phyloP scores from a whole-genome alignment of 768 basidiomycete species.

The Russula vinacea region DNA sequence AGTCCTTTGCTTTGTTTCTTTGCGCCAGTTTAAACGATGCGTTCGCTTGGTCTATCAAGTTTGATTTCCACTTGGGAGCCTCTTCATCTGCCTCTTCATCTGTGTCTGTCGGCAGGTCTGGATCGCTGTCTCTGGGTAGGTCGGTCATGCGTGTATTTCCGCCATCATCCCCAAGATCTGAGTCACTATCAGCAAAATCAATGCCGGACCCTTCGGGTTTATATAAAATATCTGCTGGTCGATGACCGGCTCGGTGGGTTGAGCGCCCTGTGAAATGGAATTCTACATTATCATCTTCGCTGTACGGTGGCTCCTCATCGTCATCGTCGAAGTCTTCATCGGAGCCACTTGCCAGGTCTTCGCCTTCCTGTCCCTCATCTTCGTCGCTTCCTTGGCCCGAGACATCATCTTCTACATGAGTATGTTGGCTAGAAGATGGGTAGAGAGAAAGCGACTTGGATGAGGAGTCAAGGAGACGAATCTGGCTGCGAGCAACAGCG shows the following conservation, averaged over 20 bases:
- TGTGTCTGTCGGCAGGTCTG: slow-evolving; percentile 48
- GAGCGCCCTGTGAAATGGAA: slow-evolving; percentile 25
- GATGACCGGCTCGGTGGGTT: slow-evolving; percentile 24
- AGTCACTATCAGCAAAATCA: slow-evolving; percentile 77
- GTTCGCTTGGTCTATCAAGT: slow-evolving; percentile 53
- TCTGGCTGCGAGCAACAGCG: slow-evolving; percentile 72
- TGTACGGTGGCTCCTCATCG: slow-evolving; percentile 33
- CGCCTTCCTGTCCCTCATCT: slow-evolving; percentile 33
- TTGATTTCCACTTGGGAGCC: slow-evolving; percentile 71
- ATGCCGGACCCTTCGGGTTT: slow-evolving; percentile 44
- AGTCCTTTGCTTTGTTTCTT: slow-evolving; percentile 54
- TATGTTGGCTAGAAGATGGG: slow-evolving; percentile 31
- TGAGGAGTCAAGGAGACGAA: slow-evolving; percentile 81
- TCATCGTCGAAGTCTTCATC: slow-evolving; percentile 37
- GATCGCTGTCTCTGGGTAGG: slow-evolving; percentile 51
- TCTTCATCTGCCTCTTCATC: slow-evolving; percentile 47
- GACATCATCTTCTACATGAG: slow-evolving; percentile 33
- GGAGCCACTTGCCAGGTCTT: slow-evolving; percentile 32
- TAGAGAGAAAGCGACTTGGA: slow-evolving; percentile 59
- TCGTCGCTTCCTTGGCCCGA: slow-evolving; percentile 33
- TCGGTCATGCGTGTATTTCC: slow-evolving; percentile 41
- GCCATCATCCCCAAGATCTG: slow-evolving; percentile 56
- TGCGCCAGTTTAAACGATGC: slow-evolving; percentile 43
- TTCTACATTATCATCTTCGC: slow-evolving; percentile 31
- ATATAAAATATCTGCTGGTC: slow-evolving; percentile 29